These are phyloP conservation scores for Coemansia sp. DNA, from an alignment of 192 early-diverging fungal species.

Conservation along the genomic window DNA sequence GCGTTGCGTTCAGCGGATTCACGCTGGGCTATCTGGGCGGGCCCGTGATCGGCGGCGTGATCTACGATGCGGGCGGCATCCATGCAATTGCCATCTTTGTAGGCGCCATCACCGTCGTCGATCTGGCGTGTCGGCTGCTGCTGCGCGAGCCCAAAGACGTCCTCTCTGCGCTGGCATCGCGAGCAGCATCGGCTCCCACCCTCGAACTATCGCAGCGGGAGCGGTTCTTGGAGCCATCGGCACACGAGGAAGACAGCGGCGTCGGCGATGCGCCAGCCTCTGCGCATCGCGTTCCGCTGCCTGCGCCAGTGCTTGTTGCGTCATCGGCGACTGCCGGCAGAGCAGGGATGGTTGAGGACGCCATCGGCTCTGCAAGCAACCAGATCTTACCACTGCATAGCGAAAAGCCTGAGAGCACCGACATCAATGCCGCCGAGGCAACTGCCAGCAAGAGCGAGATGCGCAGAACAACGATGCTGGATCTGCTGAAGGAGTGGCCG, in stretches of 20 bases:
- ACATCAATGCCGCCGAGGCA: not conserved
- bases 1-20: conserved; percentile 66
- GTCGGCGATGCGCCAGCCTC: not conserved
- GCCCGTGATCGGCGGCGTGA: conserved; percentile 65
- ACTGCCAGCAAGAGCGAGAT: not conserved
- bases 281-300: not conserved
- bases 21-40: conserved; percentile 73
- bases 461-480: conserved; percentile 47
- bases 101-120: conserved; percentile 60
- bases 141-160: conserved; percentile 62
- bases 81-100: conserved; percentile 73
- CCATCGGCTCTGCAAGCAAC: not conserved
- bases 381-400: not conserved
- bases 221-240: conserved; percentile 11
- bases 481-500: conserved; percentile 51
- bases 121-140: conserved; percentile 64
- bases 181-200: not conserved
- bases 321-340: conserved; percentile 15
- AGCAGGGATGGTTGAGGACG: not conserved
- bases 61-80: conserved; percentile 69
- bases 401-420: not conserved
- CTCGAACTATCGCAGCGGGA: conserved; percentile 12
- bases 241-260: not conserved
- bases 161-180: conserved; percentile 12
- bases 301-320: conserved; percentile 17